Percentiles rank a stretch among this genome's conserved stretches.
Evolutionary conservation across 768 basidiomycete species (phyloP).

Genomic region (Psilocybe cyanescens): DNA sequence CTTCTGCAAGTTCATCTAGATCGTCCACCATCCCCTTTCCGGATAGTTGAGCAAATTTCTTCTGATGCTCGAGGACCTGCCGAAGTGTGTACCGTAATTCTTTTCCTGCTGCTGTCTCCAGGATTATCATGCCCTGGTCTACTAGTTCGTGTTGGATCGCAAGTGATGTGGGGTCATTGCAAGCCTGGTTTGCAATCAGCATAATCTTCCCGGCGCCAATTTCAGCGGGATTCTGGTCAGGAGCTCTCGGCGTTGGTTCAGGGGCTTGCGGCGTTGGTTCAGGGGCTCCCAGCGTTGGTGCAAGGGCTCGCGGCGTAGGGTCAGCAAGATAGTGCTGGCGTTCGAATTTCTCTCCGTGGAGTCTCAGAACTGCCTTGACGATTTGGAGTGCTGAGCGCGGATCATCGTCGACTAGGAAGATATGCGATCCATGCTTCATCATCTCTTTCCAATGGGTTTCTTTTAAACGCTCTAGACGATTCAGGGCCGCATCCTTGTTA

Average conservation of each 20-base stretch:
- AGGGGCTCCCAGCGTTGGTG: too few species aligned
- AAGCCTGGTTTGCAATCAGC: too few species aligned
- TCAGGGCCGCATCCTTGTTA: neutral
- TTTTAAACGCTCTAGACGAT: neutral
- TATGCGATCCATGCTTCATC: neutral
- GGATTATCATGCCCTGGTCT: slow-evolving; percentile 3
- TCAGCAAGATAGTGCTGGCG: too few species aligned
- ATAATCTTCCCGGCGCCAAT: too few species aligned
- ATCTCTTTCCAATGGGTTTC: slow-evolving; percentile 3
- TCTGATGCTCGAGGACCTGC: slow-evolving; percentile 13
- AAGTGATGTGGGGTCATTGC: neutral
- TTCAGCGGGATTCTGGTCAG: too few species aligned
- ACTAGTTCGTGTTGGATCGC: slow-evolving; percentile 21
- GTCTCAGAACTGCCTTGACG: neutral
- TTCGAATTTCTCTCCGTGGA: neutral
- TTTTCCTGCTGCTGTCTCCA: slow-evolving; percentile 16
- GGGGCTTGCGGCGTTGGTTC: too few species aligned
- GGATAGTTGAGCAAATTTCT: neutral
- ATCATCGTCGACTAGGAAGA: neutral
- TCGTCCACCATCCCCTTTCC: neutral
- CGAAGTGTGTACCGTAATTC: slow-evolving; percentile 16
- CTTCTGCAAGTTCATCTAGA: neutral
- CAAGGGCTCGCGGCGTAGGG: too few species aligned
- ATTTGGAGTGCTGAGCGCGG: neutral
- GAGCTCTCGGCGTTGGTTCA: too few species aligned